Evolutionary conservation across 1,284 basidiomycete species (phyloP).

Genomic region (Ceratobasidium sp.): DNA sequence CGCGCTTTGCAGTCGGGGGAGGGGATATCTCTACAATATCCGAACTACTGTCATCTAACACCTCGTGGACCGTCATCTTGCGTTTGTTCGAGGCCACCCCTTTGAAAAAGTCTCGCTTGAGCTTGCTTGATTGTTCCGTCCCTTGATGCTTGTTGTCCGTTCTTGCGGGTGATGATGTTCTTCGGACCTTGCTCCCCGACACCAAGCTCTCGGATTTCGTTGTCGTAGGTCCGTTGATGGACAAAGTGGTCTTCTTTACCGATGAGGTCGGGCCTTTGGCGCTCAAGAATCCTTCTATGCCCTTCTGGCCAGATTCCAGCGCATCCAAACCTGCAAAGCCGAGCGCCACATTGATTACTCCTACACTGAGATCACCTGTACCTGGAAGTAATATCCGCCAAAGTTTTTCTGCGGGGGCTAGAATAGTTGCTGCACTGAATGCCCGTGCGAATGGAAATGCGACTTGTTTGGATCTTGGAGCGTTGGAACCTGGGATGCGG

Average conservation of each 20-base stretch:
- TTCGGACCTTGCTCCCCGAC: conserved; percentile 23
- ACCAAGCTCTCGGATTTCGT: not conserved
- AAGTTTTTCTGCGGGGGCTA: conserved; percentile 77
- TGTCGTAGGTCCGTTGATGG: not conserved
- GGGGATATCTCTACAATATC: conserved; percentile 33
- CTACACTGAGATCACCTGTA: conserved; percentile 54
- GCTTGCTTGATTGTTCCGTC: conserved; percentile 45
- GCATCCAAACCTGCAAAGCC: conserved; percentile 83
- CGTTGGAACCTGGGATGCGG: conserved; percentile 62
- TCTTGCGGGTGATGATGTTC: conserved; percentile 7
- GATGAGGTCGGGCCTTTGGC: conserved; percentile 44
- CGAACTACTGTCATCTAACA: conserved; percentile 34
- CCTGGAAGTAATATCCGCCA: conserved; percentile 80
- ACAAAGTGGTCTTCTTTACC: conserved; percentile 42
- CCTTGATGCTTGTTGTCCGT: not conserved
- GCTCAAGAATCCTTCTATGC: conserved; percentile 83
- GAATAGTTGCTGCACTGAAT: conserved; percentile 77
- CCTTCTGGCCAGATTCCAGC: conserved; percentile 79
- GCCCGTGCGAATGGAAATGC: conserved; percentile 79
- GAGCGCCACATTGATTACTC: conserved; percentile 75
- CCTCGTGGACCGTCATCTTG: conserved; percentile 48
- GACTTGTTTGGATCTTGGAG: conserved; percentile 75
- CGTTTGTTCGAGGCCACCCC: conserved; percentile 45
- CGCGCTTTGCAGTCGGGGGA: conserved; percentile 17
- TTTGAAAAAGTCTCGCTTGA: conserved; percentile 43